Base-by-base conservation (phyloP, 2,329 filamentous ascomycete genomes). In the Alternaria gansuensis region DNA sequence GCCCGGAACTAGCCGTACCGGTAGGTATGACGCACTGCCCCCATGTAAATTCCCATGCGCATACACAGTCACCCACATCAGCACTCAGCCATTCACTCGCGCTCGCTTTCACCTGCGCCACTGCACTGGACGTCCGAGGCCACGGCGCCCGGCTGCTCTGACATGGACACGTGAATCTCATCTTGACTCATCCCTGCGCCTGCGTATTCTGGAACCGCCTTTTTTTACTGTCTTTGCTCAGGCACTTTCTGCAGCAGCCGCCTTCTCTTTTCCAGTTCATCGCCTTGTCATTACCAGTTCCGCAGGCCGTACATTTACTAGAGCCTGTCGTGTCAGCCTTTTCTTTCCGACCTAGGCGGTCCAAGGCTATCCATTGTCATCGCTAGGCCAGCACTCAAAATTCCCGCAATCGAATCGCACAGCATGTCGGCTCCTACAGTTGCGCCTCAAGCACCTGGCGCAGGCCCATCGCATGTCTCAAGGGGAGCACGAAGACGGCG, bases 291-390 rank as follows among this genome's bases (percentile, higher is more conserved):
- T 57, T 63, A 54, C 44, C 45, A 56, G 66, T 76, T 75, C 54
- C 60, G 23, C 68, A 68, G 68, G 73, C 69, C 70, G 34, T 59
- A 74, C 64, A 73, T 62, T 69, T 70, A 65, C 49, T 26, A 64
- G 69, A 69, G 73, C 72, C 68, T 71, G 62, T 9, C 49, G 7
- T 33, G 46, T 36, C 48, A 44, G 13, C 29, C n/a, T 59, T 54
- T 54, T 21, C 14, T 46, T 44, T 46, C 40, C 14, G 34, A 14
- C 14, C 45, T 28, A 23, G 29, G 29, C 31, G 48, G 29, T 37
- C 23, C 44, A 52, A 34, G 33, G 24, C 45, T 50, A 40, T 31
- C 14, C 48, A 49, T 13, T 26, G 61, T 44, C 45, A 51, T 17
- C 51, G 54, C 39, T 36, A n/a, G 3, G 28, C 28, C 37, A 57